Conservation (phyloP, 2,329 filamentous ascomycete species). For the Achaetomium macrosporum region DNA sequence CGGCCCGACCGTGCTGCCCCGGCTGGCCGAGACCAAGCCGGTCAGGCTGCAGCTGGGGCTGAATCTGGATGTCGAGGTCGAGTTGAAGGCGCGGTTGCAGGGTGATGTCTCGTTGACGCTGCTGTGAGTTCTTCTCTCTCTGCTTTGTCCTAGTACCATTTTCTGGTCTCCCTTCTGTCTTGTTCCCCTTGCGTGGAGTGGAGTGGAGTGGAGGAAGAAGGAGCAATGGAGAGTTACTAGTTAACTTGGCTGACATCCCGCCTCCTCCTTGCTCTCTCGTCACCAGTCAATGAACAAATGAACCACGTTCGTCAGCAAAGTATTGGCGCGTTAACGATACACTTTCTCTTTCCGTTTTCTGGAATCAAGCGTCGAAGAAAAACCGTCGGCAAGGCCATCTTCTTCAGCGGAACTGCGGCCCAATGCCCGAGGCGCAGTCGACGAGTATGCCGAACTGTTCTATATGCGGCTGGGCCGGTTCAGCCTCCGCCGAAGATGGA, state of each 20-base stretch:
- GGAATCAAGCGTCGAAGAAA: slow-evolving; percentile 26
- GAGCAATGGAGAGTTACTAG: too few relatives aligned
- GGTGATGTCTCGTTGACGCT: slow-evolving; percentile 67
- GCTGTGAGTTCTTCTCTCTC: slow-evolving; percentile 56
- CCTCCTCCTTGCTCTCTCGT: not conserved
- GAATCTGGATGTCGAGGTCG: slow-evolving; percentile 71
- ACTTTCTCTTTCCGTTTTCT: too few relatives aligned
- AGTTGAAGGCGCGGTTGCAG: slow-evolving; percentile 73
- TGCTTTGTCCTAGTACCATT: too few relatives aligned
- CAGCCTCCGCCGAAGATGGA: slow-evolving; percentile 29
- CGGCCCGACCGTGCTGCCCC: slow-evolving; percentile 21
- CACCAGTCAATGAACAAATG: not conserved
- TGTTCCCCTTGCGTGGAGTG: too few relatives aligned
- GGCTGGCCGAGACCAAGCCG: slow-evolving; percentile 28
- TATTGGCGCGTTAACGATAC: too few relatives aligned
- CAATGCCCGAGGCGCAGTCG: slow-evolving; percentile 19
- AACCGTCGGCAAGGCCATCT: slow-evolving; percentile 19
- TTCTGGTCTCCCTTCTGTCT: too few relatives aligned
- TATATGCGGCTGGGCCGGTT: slow-evolving; percentile 31
- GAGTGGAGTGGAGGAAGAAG: too few relatives aligned
- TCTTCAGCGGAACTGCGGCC: slow-evolving; percentile 25
- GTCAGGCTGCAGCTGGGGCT: slow-evolving; percentile 29
- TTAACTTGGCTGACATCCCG: not conserved
- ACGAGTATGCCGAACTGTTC: slow-evolving; percentile 26
- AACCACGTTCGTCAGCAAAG: too few relatives aligned